Conservation (phyloP, 176 grass and related monocot genomes). For the Alloteropsis semialata region DNA sequence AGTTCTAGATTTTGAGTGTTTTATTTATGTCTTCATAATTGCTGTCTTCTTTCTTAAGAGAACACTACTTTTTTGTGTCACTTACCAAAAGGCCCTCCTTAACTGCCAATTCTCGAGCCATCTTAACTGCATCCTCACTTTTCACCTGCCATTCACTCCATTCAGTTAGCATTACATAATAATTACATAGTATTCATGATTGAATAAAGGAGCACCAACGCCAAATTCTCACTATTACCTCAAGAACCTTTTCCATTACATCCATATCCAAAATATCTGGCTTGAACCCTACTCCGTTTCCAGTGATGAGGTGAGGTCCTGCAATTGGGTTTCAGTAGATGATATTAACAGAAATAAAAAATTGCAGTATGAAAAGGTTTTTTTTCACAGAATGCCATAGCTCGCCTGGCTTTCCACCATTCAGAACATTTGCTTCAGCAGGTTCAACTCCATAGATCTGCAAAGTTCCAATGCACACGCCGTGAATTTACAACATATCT, state of each 20-base stretch:
- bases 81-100: slow-evolving; percentile 91
- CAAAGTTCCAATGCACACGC: background rate
- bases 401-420: slow-evolving; percentile 48
- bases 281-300: slow-evolving; percentile 96
- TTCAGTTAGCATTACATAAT: background rate
- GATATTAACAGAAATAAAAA: background rate
- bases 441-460: slow-evolving; percentile 50
- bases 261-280: slow-evolving; percentile 93
- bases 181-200: background rate
- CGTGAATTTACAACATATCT: background rate
- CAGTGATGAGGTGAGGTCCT: slow-evolving; percentile 91
- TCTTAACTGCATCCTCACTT: slow-evolving; percentile 81
- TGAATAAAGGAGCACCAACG: background rate
- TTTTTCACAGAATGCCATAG: background rate
- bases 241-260: slow-evolving; percentile 89
- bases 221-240: slow-evolving; percentile 39
- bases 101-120: slow-evolving; percentile 66
- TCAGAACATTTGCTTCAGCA: slow-evolving; percentile 47
- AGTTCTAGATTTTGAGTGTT: background rate
- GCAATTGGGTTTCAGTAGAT: slow-evolving; percentile 13
- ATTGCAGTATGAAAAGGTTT: background rate
- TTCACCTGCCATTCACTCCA: slow-evolving; percentile 52
- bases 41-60: background rate
- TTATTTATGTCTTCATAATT: background rate
- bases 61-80: background rate